phyloP scores from a whole-genome alignment of 1,139 yeast species.

The Trichomonascaceae sp. region DNA sequence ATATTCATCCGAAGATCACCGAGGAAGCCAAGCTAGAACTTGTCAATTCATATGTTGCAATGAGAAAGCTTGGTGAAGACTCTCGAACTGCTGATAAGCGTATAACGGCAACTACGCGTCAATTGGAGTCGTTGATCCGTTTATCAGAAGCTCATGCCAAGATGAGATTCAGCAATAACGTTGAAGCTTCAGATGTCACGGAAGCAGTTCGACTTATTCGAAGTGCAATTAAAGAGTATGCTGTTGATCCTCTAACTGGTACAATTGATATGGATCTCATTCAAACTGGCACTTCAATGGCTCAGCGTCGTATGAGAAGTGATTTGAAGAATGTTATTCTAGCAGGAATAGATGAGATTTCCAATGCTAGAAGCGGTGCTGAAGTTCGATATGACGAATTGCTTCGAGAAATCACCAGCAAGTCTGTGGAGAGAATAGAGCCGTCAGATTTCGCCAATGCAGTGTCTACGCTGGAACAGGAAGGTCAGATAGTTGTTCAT shows the following conservation, averaged over 20 bases:
- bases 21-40: conserved; percentile 77
- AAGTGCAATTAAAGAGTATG: conserved; percentile 94
- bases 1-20: conserved; percentile 69
- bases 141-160: conserved; percentile 95
- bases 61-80: conserved; percentile 94
- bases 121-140: conserved; percentile 92
- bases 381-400: conserved; percentile 58
- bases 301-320: conserved; percentile 74
- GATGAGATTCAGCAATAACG: conserved; percentile 72
- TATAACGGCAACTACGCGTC: conserved; percentile 97
- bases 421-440: conserved; percentile 63
- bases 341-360: conserved; percentile 44
- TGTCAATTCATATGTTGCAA: conserved; percentile 84
- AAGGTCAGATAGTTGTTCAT: conserved; percentile 62
- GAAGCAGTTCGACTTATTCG: conserved; percentile 92
- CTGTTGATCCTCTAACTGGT: conserved; percentile 96
- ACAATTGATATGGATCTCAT: conserved; percentile 95
- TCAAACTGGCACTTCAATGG: conserved; percentile 90
- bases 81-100: conserved; percentile 79
- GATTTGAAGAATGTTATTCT: conserved; percentile 62
- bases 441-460: conserved; percentile 64
- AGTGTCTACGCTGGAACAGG: conserved; percentile 63
- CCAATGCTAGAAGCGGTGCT: conserved; percentile 28
- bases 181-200: conserved; percentile 74
- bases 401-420: conserved; percentile 59